Evolutionary conservation across 202 grass and related monocot species (phyloP), one percentile per base, ranked within the genome.

Genomic region (Sporobolus alterniflorus): DNA sequence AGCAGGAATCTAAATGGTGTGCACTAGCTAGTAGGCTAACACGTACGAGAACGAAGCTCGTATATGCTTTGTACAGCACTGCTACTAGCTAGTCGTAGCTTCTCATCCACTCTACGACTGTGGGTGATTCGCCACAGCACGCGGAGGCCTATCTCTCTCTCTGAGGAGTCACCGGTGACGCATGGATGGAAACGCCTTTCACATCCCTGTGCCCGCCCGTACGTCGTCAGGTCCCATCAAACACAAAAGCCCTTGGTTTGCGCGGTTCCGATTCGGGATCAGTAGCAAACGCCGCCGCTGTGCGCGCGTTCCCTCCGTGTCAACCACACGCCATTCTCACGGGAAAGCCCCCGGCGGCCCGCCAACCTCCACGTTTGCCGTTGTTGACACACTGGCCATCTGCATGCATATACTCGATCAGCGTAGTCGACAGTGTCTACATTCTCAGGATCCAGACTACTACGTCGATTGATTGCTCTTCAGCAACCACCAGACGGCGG

Each of bases 81-180:
- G 4, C 55, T 57, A 26, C 21, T 59, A 26, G 50, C 1, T 31
- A 6, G 1, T 2, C 3, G 24, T 50, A 78, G 59, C 60, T 78
- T 78, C 31, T 39, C 63, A 54, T 63, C 40, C 8, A 25, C 31
- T 8, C 43, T 9, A 33, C 34, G 43, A 51, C 6, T 10, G 46
- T 55, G 73, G 65, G 30, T n/a, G 76, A 55, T 46, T 78, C 25
- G 26, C 26, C 14, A 75, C 80, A 42, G 70, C 0, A n/a, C n/a
- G n/a, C n/a, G 31, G 3, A 55, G 33, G 47, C 22, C 81, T 66
- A 36, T 8, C 10, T 52, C n/a, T n/a, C n/a, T n/a, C n/a, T n/a
- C n/a, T n/a, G 36, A 39, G 36, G 57, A 31, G 17, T 66, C 56
- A 63, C 24, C 17, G 40, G 40, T n/a, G 74, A 76, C 2, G 74